Evolutionary conservation across 768 basidiomycete genomes (phyloP).

Genomic region (Tulasnella sp.): DNA sequence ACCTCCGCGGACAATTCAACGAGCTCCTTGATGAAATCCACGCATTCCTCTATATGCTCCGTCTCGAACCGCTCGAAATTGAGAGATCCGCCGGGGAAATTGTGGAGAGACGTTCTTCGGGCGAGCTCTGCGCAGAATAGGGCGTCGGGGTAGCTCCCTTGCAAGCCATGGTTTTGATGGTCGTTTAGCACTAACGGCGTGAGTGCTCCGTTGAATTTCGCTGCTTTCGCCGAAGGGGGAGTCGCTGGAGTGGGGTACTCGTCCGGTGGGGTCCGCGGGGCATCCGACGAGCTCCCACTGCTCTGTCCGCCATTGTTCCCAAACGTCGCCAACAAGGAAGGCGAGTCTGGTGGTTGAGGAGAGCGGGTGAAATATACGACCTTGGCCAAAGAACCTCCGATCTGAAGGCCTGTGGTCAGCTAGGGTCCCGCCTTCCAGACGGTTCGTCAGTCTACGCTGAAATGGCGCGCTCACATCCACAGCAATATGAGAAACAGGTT

Average conservation of each 20-base stretch:
- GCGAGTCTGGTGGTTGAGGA: conserved; percentile 75
- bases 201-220: conserved; percentile 64
- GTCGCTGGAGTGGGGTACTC: not conserved
- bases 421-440: conserved; percentile 8
- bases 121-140: conserved; percentile 59
- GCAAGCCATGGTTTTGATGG: conserved; percentile 34
- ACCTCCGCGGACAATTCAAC: conserved; percentile 80
- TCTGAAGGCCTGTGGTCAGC: conserved; percentile 46
- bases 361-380: conserved; percentile 98
- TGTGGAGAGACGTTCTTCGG: conserved; percentile 64
- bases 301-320: conserved; percentile 33
- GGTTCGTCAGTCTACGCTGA: conserved; percentile 5
- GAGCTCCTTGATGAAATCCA: conserved; percentile 80
- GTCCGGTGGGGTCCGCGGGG: conserved; percentile 34
- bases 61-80: conserved; percentile 99
- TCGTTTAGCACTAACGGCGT: conserved; percentile 74
- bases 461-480: conserved; percentile 70
- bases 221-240: not conserved
- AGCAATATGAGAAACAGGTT: conserved; percentile 95
- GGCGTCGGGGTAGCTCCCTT: conserved; percentile 35
- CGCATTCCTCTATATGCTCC: conserved; percentile 74
- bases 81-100: conserved; percentile 93
- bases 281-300: conserved; percentile 28
- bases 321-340: conserved; percentile 46
- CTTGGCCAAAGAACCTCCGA: conserved; percentile 96